phyloP scores from a whole-genome alignment of 192 early-diverging fungal genomes.

The Backusella circina region DNA sequence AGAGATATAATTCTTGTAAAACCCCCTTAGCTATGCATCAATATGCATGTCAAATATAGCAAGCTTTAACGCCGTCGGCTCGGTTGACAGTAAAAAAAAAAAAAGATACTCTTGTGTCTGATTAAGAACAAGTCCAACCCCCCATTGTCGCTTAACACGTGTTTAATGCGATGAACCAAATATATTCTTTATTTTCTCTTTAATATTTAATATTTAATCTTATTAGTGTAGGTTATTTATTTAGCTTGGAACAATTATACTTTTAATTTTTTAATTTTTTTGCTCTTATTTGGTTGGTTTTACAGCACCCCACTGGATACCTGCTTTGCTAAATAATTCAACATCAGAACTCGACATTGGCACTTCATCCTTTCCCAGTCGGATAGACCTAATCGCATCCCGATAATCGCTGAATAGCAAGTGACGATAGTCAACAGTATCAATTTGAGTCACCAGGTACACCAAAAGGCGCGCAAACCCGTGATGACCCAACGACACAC shows the following conservation, averaged over 20 bases:
- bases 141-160: background rate
- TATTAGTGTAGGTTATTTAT: background rate
- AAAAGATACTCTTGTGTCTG: background rate
- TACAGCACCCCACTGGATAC: background rate
- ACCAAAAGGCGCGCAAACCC: conserved; percentile 28
- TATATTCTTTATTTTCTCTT: conserved; percentile 1
- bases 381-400: conserved; percentile 15
- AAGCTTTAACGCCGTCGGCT: conserved; percentile 10
- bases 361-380: background rate
- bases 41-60: conserved; percentile 6
- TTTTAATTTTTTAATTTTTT: background rate
- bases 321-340: background rate
- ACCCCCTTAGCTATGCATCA: background rate
- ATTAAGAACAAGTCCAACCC: background rate
- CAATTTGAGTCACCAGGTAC: conserved; percentile 9
- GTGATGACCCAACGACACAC: conserved; percentile 29
- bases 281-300: background rate
- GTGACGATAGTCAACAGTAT: conserved; percentile 28
- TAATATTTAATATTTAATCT: background rate
- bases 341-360: background rate
- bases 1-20: background rate
- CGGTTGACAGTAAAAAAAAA: conserved; percentile 2
- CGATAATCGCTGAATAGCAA: conserved; percentile 26
- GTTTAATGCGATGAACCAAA: conserved; percentile 5
- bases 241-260: background rate